These are phyloP conservation scores for Brassica incana DNA, from an alignment of 345 rosid species.

Conservation along the genomic window DNA sequence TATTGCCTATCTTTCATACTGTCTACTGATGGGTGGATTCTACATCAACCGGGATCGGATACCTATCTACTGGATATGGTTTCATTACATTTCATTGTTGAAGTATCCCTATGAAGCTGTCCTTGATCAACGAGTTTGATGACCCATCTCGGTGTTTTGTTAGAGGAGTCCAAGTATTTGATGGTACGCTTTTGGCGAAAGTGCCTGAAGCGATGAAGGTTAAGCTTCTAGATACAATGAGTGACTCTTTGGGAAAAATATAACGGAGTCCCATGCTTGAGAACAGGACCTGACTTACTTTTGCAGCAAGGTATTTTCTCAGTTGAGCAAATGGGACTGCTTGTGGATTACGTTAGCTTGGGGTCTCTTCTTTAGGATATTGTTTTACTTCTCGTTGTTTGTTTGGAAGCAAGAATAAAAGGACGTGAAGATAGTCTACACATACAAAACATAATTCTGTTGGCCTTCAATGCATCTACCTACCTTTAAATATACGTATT, in stretches of 20 bases:
- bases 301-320: background rate
- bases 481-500: background rate
- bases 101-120: background rate
- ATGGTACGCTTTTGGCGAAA: background rate
- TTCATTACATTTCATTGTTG: background rate
- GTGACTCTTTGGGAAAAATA: background rate
- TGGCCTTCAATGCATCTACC: background rate
- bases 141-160: background rate
- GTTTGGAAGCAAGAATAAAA: background rate
- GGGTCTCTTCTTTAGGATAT: background rate
- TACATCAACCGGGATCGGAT: slow-evolving; percentile 36
- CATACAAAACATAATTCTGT: background rate
- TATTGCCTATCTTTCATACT: slow-evolving; percentile 44
- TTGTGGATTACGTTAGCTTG: background rate
- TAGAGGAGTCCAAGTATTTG: background rate
- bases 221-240: background rate
- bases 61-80: slow-evolving; percentile 35
- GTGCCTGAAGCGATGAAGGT: background rate
- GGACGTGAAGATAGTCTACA: background rate
- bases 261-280: background rate
- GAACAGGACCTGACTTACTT: background rate
- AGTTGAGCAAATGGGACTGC: background rate
- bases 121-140: background rate
- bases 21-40: slow-evolving; percentile 37
- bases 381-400: background rate